phyloP scores from a whole-genome alignment of 257 asterid species.

The Jaltomata sinuosa region DNA sequence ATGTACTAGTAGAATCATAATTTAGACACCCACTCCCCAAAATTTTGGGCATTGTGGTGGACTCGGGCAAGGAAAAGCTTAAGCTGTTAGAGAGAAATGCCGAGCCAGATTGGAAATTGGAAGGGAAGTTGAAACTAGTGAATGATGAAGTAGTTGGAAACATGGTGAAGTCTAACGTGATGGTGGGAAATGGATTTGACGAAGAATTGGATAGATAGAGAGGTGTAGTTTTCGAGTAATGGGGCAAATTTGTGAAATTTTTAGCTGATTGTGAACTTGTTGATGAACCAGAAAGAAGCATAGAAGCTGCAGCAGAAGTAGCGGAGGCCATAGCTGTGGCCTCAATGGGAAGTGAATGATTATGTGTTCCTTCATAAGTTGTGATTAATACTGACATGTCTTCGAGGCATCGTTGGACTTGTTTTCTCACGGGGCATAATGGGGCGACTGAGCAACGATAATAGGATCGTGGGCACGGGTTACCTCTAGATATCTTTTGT shows the following conservation, averaged over 20 bases:
- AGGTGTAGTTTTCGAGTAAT: constrained; percentile 20
- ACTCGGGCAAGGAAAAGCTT: constrained; percentile 32
- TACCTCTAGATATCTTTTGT: constrained; percentile 75
- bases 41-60: constrained; percentile 16
- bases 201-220: constrained; percentile 33
- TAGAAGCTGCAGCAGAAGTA: constrained; percentile 89
- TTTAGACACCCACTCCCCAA: constrained; percentile 28
- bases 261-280: constrained; percentile 30
- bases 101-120: constrained; percentile 17
- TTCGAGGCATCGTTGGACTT: constrained; percentile 73
- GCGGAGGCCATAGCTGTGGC: constrained; percentile 97
- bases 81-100: constrained; percentile 34
- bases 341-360: constrained; percentile 71
- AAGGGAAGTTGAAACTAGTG: constrained; percentile 27
- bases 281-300: constrained; percentile 76
- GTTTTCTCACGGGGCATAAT: constrained; percentile 81
- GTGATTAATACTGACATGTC: constrained; percentile 78
- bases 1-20: constrained; percentile 7
- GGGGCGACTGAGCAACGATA: constrained; percentile 83
- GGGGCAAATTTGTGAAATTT: constrained; percentile 1
- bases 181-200: constrained; percentile 46
- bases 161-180: constrained; percentile 77
- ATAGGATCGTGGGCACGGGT: constrained; percentile 90
- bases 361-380: constrained; percentile 85
- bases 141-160: constrained; percentile 24